A percentile compares a stretch with the other conserved stretches of the same genome.
These are phyloP conservation scores for Citrus australasica DNA, from an alignment of 345 rosid species.

Conservation along the genomic window DNA sequence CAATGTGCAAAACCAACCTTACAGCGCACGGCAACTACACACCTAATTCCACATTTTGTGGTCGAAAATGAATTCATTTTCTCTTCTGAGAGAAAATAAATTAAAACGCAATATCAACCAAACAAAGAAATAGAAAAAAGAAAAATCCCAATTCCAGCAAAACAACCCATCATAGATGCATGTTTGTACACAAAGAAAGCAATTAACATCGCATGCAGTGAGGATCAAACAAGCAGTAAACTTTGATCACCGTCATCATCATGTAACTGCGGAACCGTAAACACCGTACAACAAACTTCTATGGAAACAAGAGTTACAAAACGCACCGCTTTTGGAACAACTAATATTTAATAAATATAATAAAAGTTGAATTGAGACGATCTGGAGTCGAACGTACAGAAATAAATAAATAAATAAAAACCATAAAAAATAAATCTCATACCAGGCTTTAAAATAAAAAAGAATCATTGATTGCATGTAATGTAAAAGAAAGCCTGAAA, in stretches of 20 bases:
- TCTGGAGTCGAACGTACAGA: background rate
- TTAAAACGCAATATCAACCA: background rate
- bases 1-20: slow-evolving; percentile 1
- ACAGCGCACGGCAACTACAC: background rate
- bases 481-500: background rate
- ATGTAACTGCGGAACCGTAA: background rate
- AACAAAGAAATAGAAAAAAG: background rate
- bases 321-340: background rate
- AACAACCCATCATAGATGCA: background rate
- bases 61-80: background rate
- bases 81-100: background rate
- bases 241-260: slow-evolving; percentile 1
- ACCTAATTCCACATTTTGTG: background rate
- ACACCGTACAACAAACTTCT: background rate
- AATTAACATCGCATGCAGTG: slow-evolving; percentile 18
- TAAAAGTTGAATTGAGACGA: background rate
- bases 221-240: background rate
- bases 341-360: background rate
- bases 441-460: background rate
- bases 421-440: too few relatives aligned
- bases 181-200: background rate
- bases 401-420: background rate
- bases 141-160: slow-evolving; percentile 1
- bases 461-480: slow-evolving; percentile 21
- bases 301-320: background rate